Conservation (phyloP, 768 basidiomycete species). For the Phanerodontia chrysosporium region DNA sequence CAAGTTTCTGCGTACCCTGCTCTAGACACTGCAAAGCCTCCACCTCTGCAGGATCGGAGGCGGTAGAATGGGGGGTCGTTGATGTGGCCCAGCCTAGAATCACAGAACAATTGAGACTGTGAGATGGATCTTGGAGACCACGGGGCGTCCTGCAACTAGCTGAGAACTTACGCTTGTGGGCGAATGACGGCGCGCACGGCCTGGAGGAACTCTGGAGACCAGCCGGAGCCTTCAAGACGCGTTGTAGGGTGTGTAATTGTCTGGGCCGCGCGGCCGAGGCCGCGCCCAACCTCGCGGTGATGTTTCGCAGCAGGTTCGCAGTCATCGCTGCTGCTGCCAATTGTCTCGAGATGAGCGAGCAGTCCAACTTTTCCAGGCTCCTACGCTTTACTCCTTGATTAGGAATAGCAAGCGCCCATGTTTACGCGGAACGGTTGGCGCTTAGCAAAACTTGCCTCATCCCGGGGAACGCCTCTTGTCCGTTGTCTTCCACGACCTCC, state of each 20-base stretch:
- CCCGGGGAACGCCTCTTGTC: conserved; percentile 3
- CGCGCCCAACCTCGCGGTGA: neutral
- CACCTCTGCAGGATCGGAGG: conserved; percentile 75
- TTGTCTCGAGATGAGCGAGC: neutral
- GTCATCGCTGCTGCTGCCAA: neutral
- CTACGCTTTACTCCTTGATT: neutral
- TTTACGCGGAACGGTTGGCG: neutral
- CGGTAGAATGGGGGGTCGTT: conserved; percentile 74
- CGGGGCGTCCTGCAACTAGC: neutral
- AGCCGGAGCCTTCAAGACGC: neutral
- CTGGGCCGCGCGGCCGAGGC: neutral
- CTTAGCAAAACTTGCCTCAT: conserved; percentile 11
- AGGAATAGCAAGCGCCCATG: neutral
- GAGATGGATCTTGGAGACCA: conserved; percentile 9
- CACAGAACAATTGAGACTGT: conserved; percentile 16
- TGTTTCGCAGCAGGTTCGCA: neutral
- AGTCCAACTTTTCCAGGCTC: neutral
- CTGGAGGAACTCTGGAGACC: neutral
- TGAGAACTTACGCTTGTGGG: conserved; percentile 11
- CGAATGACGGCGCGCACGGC: neutral
- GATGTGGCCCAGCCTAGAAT: conserved; percentile 73
- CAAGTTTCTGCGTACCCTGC: conserved; percentile 77
- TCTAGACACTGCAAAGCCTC: conserved; percentile 79
- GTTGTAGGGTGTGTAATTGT: neutral
- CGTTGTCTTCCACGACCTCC: conserved; percentile 10